A percentile compares a stretch with the other conserved stretches of the same genome.
phyloP scores from a whole-genome alignment of 441 rosid genomes.

The Raphanus hybrid region DNA sequence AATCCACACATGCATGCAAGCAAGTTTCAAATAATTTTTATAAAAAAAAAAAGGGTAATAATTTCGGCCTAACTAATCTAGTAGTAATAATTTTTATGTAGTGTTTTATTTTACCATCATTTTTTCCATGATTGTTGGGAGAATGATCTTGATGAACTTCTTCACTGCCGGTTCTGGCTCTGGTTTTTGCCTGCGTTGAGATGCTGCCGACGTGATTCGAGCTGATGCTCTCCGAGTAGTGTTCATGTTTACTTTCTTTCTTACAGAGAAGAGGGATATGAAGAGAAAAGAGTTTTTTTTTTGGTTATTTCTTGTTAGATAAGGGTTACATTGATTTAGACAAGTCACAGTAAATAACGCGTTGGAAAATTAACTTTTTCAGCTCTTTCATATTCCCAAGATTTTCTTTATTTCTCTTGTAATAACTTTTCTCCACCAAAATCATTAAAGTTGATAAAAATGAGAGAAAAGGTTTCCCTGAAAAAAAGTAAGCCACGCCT shows the following conservation, averaged over 20 bases:
- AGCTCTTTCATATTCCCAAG: slow-evolving; percentile 29
- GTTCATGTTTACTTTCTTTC: not conserved
- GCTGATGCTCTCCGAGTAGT: slow-evolving; percentile 5
- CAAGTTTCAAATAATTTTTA: not conserved
- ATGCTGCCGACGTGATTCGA: slow-evolving; percentile 4
- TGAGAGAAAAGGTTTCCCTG: not conserved
- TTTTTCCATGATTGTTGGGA: not conserved
- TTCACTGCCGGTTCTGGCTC: slow-evolving; percentile 20
- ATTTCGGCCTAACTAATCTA: not conserved
- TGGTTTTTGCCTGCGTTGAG: slow-evolving; percentile 4
- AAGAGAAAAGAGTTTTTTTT: not conserved
- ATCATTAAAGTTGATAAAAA: slow-evolving; percentile 2
- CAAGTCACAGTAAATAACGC: slow-evolving; percentile 9
- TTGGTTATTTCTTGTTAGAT: not conserved
- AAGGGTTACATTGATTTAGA: slow-evolving; percentile 15
- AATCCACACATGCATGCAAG: slow-evolving; percentile 37
- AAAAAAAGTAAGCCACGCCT: not conserved
- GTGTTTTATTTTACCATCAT: slow-evolving; percentile 21
- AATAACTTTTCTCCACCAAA: slow-evolving; percentile 1
- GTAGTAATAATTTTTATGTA: not conserved
- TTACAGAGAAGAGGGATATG: not conserved
- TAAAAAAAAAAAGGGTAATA: not conserved
- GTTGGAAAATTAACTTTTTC: not conserved
- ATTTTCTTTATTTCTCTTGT: not conserved
- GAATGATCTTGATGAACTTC: slow-evolving; percentile 21